phyloP scores from a whole-genome alignment of 2,329 filamentous ascomycete species.

The Endoconidiophora polonica region DNA sequence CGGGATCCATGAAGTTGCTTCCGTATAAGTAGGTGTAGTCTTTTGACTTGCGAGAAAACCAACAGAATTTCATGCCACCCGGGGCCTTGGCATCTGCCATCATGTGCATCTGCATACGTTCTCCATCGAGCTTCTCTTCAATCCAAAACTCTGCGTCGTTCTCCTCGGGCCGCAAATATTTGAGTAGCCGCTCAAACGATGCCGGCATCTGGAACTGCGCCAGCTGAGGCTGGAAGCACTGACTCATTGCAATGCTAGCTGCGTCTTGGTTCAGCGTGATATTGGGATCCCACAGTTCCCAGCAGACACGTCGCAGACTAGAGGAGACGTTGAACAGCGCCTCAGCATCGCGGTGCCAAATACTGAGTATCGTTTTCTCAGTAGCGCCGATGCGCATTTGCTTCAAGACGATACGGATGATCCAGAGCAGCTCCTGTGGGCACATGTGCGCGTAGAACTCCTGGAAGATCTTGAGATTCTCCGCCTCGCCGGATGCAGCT shows the following conservation, averaged over 20 bases:
- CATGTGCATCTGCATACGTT: slow-evolving; percentile 96
- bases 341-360: slow-evolving; percentile 68
- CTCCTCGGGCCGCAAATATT: slow-evolving; percentile 46
- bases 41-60: slow-evolving; percentile 93
- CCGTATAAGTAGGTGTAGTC: slow-evolving; percentile 95
- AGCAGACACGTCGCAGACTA: slow-evolving; percentile 78
- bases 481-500: slow-evolving; percentile 58
- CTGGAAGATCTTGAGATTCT: slow-evolving; percentile 66
- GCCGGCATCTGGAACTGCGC: slow-evolving; percentile 79
- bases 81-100: slow-evolving; percentile 46
- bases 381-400: slow-evolving; percentile 61
- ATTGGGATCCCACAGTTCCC: slow-evolving; percentile 67
- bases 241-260: slow-evolving; percentile 64
- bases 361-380: slow-evolving; percentile 71
- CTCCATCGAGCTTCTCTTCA: slow-evolving; percentile 92
- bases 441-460: slow-evolving; percentile 86
- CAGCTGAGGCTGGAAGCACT: slow-evolving; percentile 90
- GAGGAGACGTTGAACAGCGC: slow-evolving; percentile 78
- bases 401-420: slow-evolving; percentile 81
- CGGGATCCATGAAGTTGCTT: slow-evolving; percentile 52
- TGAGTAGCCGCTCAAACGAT: slow-evolving; percentile 61
- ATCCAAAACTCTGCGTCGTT: slow-evolving; percentile 80
- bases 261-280: slow-evolving; percentile 60
- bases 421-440: slow-evolving; percentile 81
- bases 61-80: slow-evolving; percentile 60